Evolutionary conservation across 371 early-diverging fungal species (phyloP), one percentile per base, ranked within the genome.

Genomic region (Vairimorpha necatrix): DNA sequence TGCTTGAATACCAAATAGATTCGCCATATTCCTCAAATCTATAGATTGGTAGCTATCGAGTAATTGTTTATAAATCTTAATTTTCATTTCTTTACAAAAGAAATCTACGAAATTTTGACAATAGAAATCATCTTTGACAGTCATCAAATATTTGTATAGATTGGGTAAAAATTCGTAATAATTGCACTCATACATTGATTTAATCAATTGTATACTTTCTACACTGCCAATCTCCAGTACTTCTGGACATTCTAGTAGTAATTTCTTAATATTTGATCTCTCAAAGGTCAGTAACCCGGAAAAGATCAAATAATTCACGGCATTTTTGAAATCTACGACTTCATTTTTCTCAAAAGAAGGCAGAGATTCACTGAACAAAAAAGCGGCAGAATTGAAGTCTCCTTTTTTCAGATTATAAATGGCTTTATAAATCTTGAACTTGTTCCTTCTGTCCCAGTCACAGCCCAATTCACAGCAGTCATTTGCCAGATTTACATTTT

Each of bases 391-490:
- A 81, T 93, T 91, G 85, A 96, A 98, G 84, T 96, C 90, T 63
- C 96, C 90, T 75, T 90, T 89, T 22, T 93, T 90, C 87, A 96
- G 88, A 77, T 88, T 82, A 87, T 91, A 93, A 26, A 95, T 87
- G 65, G 94, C 96, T 80, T 95, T 91, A 80, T 96, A 94, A 0
- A 95, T 95, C 88, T 96, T 96, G 50, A 95, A 89, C 69, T 96
- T 90, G 87, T 99, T 99, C 75, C 95, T 90, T 76, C 97, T 89
- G 86, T 96, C 98, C 99, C 99, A 99, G 87, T 98, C 99, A 30
- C 96, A 95, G 42, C 95, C 95, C 84, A 92, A 91, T 80, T 96
- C 94, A 69, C 94, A 91, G 74, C 94, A 86, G 56, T 91, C 89
- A 28, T 4, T 47, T 0, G 46, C 78, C 11, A 26, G 18, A 0